Base-by-base conservation (phyloP, 495 filamentous ascomycete genomes). In the Podospora anserina region DNA sequence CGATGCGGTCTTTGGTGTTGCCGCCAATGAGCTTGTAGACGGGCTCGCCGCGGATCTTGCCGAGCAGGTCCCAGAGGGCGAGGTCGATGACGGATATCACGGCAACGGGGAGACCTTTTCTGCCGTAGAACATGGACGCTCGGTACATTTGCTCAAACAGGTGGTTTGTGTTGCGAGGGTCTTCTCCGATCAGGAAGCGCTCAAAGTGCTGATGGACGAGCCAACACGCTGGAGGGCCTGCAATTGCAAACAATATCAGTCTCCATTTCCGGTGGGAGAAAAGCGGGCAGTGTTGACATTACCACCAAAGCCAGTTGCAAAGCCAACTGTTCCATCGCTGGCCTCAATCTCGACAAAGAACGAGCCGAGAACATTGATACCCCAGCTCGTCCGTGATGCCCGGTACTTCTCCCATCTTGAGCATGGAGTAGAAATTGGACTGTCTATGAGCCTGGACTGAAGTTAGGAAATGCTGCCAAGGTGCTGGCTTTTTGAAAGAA, bases 121-220 rank as follows among this genome's bases (percentile, higher is more conserved):
- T 88, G 61, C 93, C 93, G 75, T 97, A 97, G 84, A 96, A 97
- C 90, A 96, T 94, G 53, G 92, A 94, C 13, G 86, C 92, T 39
- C 92, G 89, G 81, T 96, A 97, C 93, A 97, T 96, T 78, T 95
- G 92, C 78, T 97, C 93, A 77, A 95, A 97, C 4, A 97, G 82
- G 69, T 90, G 85, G 76, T 94, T 96, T 64, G 90, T 93, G 73
- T 97, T 90, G 61, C 93, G 87, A 0, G 93, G 93, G 77, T 97
- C 93, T 65, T 89, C 88, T 57, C 93, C 93, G 70, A 96, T 88
- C 69, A 97, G 80, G 83, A 97, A 97, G 63, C 93, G 86, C 78
- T 93, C 88, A 76, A 97, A 95, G 78, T 97, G 93, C 77, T 95
- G 89, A 68, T 92, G 88, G 59, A 92, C 89, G 60, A 97, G 86